Conservation (phyloP, 495 filamentous ascomycete genomes). For the Xylaria intraflava region DNA sequence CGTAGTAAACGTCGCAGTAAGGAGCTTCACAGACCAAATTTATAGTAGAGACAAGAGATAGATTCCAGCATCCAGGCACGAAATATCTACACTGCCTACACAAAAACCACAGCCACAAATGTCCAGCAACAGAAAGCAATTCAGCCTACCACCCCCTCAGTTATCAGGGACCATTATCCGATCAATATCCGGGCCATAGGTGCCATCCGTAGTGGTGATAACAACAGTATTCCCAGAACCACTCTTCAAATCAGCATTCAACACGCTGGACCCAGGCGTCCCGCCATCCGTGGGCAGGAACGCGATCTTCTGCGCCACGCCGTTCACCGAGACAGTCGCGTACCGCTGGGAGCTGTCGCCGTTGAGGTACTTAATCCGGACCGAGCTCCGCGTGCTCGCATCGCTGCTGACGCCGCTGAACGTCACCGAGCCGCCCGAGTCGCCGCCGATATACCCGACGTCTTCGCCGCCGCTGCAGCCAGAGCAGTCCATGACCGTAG, state of each 20-base stretch:
- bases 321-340: slow-evolving; percentile 52
- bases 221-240: slow-evolving; percentile 40
- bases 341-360: slow-evolving; percentile 45
- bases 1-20: too few species aligned
- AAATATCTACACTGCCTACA: too few species aligned
- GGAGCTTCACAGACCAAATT: too few species aligned
- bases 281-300: slow-evolving; percentile 37
- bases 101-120: too few species aligned
- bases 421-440: slow-evolving; percentile 38
- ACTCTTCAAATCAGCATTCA: slow-evolving; percentile 39
- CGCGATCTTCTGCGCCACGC: slow-evolving; percentile 38
- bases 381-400: slow-evolving; percentile 42
- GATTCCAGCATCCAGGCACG: too few species aligned
- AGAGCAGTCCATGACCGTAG: slow-evolving; percentile 35
- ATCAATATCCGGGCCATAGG: slow-evolving; percentile 53
- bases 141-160: background rate
- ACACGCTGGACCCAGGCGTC: slow-evolving; percentile 28
- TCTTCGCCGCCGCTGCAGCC: slow-evolving; percentile 39
- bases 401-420: slow-evolving; percentile 41
- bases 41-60: too few species aligned
- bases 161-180: slow-evolving; percentile 45
- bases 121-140: too few species aligned
- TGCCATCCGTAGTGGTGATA: slow-evolving; percentile 40
- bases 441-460: slow-evolving; percentile 52
- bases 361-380: slow-evolving; percentile 49